These are phyloP conservation scores for Solanum lignicaule DNA, from an alignment of 257 asterid species.

Conservation along the genomic window DNA sequence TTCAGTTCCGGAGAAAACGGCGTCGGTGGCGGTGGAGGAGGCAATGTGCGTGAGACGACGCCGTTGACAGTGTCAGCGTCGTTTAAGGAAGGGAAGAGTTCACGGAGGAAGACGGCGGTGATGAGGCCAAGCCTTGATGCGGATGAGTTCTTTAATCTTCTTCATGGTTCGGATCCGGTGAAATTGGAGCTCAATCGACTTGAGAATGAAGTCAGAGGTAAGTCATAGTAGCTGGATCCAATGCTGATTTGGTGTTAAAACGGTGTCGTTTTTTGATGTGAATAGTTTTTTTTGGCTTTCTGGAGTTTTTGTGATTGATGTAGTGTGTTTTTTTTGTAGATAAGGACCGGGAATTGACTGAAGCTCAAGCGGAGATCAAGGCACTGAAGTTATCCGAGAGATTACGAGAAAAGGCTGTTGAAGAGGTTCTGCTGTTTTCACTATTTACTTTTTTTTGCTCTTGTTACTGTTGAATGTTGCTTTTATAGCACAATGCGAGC, in stretches of 20 bases:
- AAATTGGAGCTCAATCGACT: constrained; percentile 97
- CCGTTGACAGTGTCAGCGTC: constrained; percentile 67
- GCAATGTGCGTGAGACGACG: constrained; percentile 46
- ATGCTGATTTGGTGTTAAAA: constrained; percentile 25
- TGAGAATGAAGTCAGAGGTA: constrained; percentile 98
- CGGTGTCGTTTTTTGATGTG: not conserved
- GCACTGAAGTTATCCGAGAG: constrained; percentile 72
- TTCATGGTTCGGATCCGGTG: constrained; percentile 99
- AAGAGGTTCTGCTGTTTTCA: constrained; percentile 55
- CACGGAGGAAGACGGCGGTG: constrained; percentile 72
- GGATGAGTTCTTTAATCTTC: constrained; percentile 85
- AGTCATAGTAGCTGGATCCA: constrained; percentile 64
- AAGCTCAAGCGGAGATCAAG: constrained; percentile 84
- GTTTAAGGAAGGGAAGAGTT: constrained; percentile 51
- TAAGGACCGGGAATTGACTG: constrained; percentile 80
- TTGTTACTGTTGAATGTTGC: not conserved
- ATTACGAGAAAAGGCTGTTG: constrained; percentile 83
- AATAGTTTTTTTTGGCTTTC: not conserved
- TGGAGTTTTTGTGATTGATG: not conserved
- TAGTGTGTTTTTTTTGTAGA: constrained; percentile 23
- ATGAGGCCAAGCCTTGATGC: constrained; percentile 84
- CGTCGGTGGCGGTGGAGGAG: constrained; percentile 20
- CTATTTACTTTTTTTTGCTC: not conserved
- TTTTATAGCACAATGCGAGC: not conserved
- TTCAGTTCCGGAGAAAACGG: constrained; percentile 32